Evolutionary conservation across 2,329 filamentous ascomycete species (phyloP).

Genomic region (Phyllosticta paracitricarpa): DNA sequence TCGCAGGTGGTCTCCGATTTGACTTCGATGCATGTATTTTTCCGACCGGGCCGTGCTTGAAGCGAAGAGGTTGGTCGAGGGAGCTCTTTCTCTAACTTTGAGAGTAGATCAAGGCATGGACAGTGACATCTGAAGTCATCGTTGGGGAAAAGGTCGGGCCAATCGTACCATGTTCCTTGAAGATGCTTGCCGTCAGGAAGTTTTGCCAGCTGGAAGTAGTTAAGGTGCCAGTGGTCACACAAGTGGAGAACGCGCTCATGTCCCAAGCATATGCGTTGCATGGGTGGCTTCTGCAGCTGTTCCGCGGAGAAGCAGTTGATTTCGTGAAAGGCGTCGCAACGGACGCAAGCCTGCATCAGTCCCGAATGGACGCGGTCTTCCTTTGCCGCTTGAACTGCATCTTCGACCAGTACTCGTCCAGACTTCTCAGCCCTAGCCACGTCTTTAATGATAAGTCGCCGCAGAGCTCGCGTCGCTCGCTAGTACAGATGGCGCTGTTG

Average conservation of each 20-base stretch:
- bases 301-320: neutral
- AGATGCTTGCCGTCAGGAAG: neutral
- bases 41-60: no score
- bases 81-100: no score
- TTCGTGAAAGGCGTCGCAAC: neutral
- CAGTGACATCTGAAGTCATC: no score
- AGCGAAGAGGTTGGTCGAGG: no score
- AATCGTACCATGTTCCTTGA: no score
- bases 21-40: no score
- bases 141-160: no score
- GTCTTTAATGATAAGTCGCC: neutral
- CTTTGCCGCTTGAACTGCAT: neutral
- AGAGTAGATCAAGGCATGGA: no score
- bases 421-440: neutral
- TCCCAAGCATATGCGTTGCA: neutral
- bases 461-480: neutral
- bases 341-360: neutral
- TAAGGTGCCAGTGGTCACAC: neutral
- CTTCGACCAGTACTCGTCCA: neutral
- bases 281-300: neutral
- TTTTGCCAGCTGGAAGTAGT: neutral
- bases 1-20: no score
- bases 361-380: neutral
- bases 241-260: neutral
- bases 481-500: neutral